These are phyloP conservation scores for Cladophialophora carrionii DNA, from an alignment of 2,329 filamentous ascomycete genomes.

Conservation along the genomic window DNA sequence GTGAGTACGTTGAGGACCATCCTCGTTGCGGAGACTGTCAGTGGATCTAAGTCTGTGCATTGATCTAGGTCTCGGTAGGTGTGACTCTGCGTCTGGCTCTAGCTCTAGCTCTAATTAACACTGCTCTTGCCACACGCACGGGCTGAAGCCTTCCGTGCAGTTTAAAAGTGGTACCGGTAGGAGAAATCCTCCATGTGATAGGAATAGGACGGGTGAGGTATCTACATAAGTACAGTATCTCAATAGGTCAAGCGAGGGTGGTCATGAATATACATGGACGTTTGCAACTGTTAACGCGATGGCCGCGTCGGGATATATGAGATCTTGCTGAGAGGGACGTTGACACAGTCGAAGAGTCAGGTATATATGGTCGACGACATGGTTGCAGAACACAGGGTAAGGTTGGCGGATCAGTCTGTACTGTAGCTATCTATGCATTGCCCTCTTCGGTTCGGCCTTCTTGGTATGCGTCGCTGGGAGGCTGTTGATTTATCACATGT, in stretches of 20 bases:
- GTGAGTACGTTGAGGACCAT: conserved; percentile 1
- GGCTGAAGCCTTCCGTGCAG: neutral
- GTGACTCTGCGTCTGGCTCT: neutral
- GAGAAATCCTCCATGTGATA: neutral
- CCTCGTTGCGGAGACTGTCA: too few species aligned
- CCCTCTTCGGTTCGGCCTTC: neutral
- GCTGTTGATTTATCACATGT: neutral
- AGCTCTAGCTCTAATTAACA: neutral
- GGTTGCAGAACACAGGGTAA: neutral
- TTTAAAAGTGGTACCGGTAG: neutral
- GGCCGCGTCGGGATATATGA: neutral
- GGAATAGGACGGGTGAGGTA: neutral
- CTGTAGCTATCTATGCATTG: neutral
- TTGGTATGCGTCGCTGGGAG: neutral
- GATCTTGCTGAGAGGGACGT: neutral
- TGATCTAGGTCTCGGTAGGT: too few species aligned
- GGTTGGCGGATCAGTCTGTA: neutral
- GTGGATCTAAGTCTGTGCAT: neutral
- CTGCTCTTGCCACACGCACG: too few species aligned
- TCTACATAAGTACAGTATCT: neutral
- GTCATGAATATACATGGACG: too few species aligned
- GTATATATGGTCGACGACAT: neutral
- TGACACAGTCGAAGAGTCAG: neutral
- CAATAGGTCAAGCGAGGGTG: neutral
- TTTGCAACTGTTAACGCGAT: neutral